These are phyloP conservation scores for Inosperma sp. DNA, from an alignment of 768 basidiomycete species.

Conservation along the genomic window DNA sequence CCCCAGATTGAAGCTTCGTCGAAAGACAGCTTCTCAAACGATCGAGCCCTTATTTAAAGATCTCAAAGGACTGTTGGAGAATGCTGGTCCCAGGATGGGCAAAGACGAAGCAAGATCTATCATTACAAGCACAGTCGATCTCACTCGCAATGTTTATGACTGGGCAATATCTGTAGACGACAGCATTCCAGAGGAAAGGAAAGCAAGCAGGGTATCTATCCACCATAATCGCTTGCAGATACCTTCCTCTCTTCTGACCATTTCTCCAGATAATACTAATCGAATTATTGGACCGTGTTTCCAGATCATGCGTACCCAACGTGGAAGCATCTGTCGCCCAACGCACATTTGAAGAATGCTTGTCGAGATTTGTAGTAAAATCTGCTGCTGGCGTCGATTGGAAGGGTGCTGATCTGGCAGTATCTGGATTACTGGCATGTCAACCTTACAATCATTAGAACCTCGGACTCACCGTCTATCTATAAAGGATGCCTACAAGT, in stretches of 20 bases:
- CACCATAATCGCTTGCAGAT: background rate
- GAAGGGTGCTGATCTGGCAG: constrained; percentile 37
- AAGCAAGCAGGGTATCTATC: constrained; percentile 31
- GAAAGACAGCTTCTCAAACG: constrained; percentile 40
- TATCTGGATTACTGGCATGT: constrained; percentile 40
- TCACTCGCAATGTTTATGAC: constrained; percentile 22
- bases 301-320: constrained; percentile 27
- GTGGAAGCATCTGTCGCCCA: constrained; percentile 44
- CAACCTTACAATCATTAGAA: background rate
- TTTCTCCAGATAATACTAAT: constrained; percentile 19
- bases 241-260: background rate
- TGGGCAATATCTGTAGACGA: constrained; percentile 28
- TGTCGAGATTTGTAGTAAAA: constrained; percentile 41
- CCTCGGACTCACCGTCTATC: constrained; percentile 1
- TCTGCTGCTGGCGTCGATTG: constrained; percentile 31
- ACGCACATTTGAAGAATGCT: constrained; percentile 40
- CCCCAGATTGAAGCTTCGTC: constrained; percentile 41
- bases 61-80: constrained; percentile 28
- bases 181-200: constrained; percentile 20
- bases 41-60: constrained; percentile 39
- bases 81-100: constrained; percentile 23
- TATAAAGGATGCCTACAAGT: constrained; percentile 33
- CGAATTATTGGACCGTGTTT: constrained; percentile 17
- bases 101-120: constrained; percentile 31
- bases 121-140: constrained; percentile 25